A percentile compares a stretch with the other conserved stretches of the same genome.
phyloP scores from a whole-genome alignment of 768 basidiomycete species.

The Boletus subcaerulescens region DNA sequence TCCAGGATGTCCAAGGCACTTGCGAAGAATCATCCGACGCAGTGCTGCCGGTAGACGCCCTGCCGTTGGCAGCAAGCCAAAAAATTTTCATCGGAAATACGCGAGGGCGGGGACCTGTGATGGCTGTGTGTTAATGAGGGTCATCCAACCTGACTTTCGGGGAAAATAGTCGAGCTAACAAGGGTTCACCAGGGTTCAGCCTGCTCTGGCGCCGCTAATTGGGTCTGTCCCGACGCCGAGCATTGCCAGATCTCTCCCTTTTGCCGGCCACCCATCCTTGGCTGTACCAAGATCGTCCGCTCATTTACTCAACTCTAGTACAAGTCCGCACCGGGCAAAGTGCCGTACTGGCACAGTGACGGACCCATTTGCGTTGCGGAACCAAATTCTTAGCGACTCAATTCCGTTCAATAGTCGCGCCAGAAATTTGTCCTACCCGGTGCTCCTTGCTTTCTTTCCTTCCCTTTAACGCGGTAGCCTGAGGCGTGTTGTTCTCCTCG shows the following conservation, averaged over 20 bases:
- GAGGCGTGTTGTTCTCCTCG: constrained; percentile 23
- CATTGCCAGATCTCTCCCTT: constrained; percentile 9
- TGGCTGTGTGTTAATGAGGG: constrained; percentile 37
- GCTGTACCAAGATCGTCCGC: constrained; percentile 20
- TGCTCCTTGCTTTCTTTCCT: constrained; percentile 30
- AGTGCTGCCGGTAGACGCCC: constrained; percentile 14
- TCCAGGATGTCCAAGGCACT: not conserved
- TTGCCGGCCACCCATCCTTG: constrained; percentile 14
- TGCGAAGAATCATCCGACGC: constrained; percentile 8
- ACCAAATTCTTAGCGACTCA: constrained; percentile 35
- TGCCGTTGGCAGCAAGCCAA: constrained; percentile 22
- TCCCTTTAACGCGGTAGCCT: constrained; percentile 24
- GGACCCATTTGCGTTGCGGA: constrained; percentile 34
- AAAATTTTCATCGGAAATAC: constrained; percentile 38
- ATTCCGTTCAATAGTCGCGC: constrained; percentile 24
- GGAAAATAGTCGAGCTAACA: constrained; percentile 28
- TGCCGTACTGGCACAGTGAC: constrained; percentile 30
- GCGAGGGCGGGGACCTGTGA: constrained; percentile 39
- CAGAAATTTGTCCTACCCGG: constrained; percentile 30
- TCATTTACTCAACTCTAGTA: constrained; percentile 28
- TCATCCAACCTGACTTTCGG: constrained; percentile 32
- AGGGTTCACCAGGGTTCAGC: constrained; percentile 29
- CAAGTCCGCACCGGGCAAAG: constrained; percentile 22
- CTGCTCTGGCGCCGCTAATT: constrained; percentile 26
- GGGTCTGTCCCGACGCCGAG: constrained; percentile 23